A percentile compares a stretch with the other conserved stretches of the same genome.
Conservation (phyloP, 306 rosid genomes). For the Vigna nakashimae region DNA sequence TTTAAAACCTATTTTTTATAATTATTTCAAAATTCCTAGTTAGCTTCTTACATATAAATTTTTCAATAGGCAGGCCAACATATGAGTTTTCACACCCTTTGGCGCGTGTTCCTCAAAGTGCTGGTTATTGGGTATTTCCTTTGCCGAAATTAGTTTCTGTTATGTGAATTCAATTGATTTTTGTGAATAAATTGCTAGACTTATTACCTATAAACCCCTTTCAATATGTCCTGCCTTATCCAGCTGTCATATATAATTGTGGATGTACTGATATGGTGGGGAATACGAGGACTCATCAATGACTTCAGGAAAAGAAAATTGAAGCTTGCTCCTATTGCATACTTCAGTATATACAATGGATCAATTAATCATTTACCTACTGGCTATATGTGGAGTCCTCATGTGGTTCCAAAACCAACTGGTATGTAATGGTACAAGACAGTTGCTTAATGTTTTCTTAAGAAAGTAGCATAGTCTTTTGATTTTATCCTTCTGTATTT, state of each 20-base stretch:
- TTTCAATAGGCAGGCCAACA: constrained; percentile 83
- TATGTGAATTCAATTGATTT: constrained; percentile 35
- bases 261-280: constrained; percentile 91
- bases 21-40: constrained; percentile 21
- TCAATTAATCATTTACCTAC: constrained; percentile 93
- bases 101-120: constrained; percentile 88
- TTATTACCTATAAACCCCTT: constrained; percentile 26
- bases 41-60: constrained; percentile 44
- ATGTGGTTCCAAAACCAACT: constrained; percentile 84
- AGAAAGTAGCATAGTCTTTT: constrained; percentile 5
- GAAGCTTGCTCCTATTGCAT: constrained; percentile 89
- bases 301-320: constrained; percentile 85
- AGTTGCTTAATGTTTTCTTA: background rate
- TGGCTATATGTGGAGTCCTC: constrained; percentile 91
- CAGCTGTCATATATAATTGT: constrained; percentile 84
- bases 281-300: constrained; percentile 79
- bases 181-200: constrained; percentile 20
- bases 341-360: constrained; percentile 85
- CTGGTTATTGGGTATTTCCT: constrained; percentile 81
- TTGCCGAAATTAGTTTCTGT: constrained; percentile 5
- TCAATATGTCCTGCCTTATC: constrained; percentile 43
- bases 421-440: constrained; percentile 55
- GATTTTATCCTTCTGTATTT: background rate
- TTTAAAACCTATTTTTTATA: background rate
- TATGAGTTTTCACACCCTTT: constrained; percentile 85